Evolutionary conservation across 805 yeast genomes (phyloP).

Genomic region (Ogataea chonburiensis): DNA sequence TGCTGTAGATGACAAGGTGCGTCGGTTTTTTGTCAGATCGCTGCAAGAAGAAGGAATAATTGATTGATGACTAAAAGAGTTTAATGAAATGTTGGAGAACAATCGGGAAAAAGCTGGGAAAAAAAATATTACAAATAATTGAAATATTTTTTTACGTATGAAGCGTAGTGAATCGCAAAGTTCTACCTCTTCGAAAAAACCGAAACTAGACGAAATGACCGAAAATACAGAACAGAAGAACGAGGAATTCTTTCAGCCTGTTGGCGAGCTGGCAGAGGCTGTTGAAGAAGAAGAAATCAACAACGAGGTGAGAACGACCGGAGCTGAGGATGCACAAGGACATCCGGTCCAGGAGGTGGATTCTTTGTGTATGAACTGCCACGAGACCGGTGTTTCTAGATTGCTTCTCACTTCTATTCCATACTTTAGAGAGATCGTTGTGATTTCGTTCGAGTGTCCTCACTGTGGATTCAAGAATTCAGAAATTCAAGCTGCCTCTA

Average conservation of each 20-base stretch:
- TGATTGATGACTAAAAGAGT: no score
- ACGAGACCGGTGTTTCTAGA: conserved; percentile 78
- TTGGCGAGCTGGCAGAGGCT: conserved; percentile 58
- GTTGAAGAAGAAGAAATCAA: conserved; percentile 34
- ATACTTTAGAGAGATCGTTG: conserved; percentile 80
- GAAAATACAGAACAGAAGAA: conserved; percentile 24
- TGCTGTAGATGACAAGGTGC: conserved; percentile 53
- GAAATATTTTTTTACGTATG: conserved; percentile 9
- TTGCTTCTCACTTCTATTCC: conserved; percentile 87
- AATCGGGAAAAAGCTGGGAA: conserved; percentile 3
- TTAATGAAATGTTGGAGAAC: no score
- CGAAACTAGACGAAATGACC: conserved; percentile 25
- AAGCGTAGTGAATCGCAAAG: conserved; percentile 18
- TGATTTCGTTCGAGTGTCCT: conserved; percentile 95
- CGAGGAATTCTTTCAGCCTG: conserved; percentile 52
- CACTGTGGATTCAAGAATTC: conserved; percentile 90
- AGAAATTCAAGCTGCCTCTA: conserved; percentile 95
- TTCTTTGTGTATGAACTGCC: conserved; percentile 95
- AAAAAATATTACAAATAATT: no score
- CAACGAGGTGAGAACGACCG: conserved; percentile 46
- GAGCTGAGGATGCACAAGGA: conserved; percentile 80
- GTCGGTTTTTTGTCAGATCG: conserved; percentile 35
- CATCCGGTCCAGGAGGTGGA: conserved; percentile 95
- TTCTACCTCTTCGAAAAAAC: conserved; percentile 26
- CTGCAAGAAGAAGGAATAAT: conserved; percentile 25